Conservation (phyloP, 345 rosid species). For the Salix arbutifolia region DNA sequence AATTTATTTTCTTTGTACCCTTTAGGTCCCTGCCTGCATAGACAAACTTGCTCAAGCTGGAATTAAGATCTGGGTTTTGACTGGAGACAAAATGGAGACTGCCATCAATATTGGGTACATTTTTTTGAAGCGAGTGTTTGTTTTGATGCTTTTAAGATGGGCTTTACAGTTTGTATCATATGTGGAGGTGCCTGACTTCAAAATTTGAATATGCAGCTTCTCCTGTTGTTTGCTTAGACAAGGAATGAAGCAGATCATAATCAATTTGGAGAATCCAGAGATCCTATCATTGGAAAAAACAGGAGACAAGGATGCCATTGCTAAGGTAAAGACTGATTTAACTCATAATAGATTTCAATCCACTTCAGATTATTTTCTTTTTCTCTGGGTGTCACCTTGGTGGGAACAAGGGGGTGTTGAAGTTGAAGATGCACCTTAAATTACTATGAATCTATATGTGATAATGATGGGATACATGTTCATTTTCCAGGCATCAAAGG, state of each 20-base stretch:
- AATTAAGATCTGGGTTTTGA: constrained; percentile 93
- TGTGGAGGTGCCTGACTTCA: constrained; percentile 18
- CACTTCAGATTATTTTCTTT: neutral
- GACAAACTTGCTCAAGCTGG: constrained; percentile 99
- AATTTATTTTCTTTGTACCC: constrained; percentile 15
- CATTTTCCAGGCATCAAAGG: constrained; percentile 63
- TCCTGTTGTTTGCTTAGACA: constrained; percentile 93
- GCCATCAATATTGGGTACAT: constrained; percentile 93
- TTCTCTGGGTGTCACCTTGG: neutral
- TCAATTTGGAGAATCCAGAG: constrained; percentile 65
- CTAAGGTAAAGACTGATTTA: constrained; percentile 45
- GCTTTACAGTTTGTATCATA: neutral
- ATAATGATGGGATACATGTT: constrained; percentile 4
- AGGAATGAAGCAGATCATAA: constrained; percentile 91
- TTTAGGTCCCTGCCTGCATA: constrained; percentile 88
- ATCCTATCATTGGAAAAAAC: constrained; percentile 63
- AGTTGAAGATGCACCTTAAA: neutral
- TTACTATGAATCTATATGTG: neutral
- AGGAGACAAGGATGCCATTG: constrained; percentile 53
- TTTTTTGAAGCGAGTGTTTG: constrained; percentile 4
- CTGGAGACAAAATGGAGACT: constrained; percentile 98
- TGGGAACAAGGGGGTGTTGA: neutral
- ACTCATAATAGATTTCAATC: neutral
- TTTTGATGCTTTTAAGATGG: neutral
- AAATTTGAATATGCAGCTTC: constrained; percentile 48